Percentiles rank a stretch among this genome's conserved stretches.
Evolutionary conservation across 768 basidiomycete species (phyloP).

Genomic region (Cubamyces lactineus): DNA sequence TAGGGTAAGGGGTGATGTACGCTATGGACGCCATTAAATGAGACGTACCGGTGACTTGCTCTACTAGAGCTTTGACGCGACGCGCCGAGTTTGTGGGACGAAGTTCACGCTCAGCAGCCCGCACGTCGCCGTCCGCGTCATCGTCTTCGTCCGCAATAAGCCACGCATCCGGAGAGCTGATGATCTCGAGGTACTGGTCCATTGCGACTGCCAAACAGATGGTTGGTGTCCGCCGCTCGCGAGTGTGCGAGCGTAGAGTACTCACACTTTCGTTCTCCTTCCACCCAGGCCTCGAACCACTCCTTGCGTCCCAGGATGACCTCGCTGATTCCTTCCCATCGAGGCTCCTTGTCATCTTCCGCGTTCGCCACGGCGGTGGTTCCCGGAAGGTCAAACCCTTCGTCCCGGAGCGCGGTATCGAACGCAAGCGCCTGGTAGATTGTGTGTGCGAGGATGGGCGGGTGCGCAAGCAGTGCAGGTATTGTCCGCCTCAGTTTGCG

Average conservation of each 20-base stretch:
- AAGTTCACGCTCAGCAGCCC: slow-evolving; percentile 43
- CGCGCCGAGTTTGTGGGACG: slow-evolving; percentile 84
- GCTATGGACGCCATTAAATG: background rate
- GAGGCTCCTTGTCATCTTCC: slow-evolving; percentile 28
- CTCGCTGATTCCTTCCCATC: slow-evolving; percentile 81
- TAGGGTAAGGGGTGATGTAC: background rate
- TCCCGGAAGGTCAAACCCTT: slow-evolving; percentile 66
- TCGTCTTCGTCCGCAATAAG: slow-evolving; percentile 68
- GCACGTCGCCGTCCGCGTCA: slow-evolving; percentile 44
- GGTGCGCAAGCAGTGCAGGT: slow-evolving; percentile 72
- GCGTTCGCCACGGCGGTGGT: slow-evolving; percentile 44
- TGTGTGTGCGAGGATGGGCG: slow-evolving; percentile 91
- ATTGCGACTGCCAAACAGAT: slow-evolving; percentile 67
- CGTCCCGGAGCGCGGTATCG: slow-evolving; percentile 75
- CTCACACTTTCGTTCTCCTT: slow-evolving; percentile 88
- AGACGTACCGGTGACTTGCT: slow-evolving; percentile 84
- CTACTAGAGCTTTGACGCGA: slow-evolving; percentile 79
- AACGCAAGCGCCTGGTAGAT: slow-evolving; percentile 92
- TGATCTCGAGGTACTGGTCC: slow-evolving; percentile 83
- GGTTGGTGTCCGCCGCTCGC: background rate
- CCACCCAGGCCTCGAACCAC: slow-evolving; percentile 92
- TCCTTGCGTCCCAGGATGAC: slow-evolving; percentile 80
- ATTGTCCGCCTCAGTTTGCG: slow-evolving; percentile 77
- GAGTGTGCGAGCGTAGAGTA: slow-evolving; percentile 5
- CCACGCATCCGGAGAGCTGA: slow-evolving; percentile 86